Conservation (phyloP, 345 rosid species). For the Eucalyptus pumila region DNA sequence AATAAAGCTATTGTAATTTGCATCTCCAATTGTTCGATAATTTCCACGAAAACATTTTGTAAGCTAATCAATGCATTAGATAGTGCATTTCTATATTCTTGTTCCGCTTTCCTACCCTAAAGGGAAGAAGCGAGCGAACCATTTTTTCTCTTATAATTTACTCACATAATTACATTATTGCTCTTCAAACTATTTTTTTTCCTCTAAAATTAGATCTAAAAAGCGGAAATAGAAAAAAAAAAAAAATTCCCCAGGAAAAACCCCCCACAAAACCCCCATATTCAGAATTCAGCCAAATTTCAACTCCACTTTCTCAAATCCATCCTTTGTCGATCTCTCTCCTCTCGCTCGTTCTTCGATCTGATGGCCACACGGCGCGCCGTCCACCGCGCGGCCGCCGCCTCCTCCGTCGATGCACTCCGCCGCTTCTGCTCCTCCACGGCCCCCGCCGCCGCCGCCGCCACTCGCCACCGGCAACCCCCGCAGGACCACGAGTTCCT, state of each 20-base stretch:
- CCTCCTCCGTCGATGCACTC: constrained; percentile 3
- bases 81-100: not conserved
- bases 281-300: not conserved
- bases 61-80: not conserved
- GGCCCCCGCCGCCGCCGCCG: not conserved
- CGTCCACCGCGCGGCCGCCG: constrained; percentile 1
- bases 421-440: not conserved
- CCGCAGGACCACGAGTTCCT: constrained; percentile 46
- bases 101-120: not conserved
- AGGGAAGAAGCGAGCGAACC: not conserved
- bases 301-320: not conserved
- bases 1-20: not conserved
- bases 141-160: not conserved
- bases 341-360: not conserved
- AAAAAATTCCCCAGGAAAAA: not conserved
- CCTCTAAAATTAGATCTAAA: not conserved
- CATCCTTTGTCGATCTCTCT: not conserved
- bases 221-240: not conserved
- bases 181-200: not conserved
- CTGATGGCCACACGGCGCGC: not conserved
- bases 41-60: accelerated
- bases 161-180: not conserved
- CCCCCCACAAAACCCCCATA: not conserved
- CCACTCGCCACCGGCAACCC: constrained; percentile 12
- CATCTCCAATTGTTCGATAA: not conserved